Percentiles rank a stretch among this genome's conserved stretches.
Evolutionary conservation across 1,139 yeast species (phyloP).

Genomic region (Suhomyces kunorum): DNA sequence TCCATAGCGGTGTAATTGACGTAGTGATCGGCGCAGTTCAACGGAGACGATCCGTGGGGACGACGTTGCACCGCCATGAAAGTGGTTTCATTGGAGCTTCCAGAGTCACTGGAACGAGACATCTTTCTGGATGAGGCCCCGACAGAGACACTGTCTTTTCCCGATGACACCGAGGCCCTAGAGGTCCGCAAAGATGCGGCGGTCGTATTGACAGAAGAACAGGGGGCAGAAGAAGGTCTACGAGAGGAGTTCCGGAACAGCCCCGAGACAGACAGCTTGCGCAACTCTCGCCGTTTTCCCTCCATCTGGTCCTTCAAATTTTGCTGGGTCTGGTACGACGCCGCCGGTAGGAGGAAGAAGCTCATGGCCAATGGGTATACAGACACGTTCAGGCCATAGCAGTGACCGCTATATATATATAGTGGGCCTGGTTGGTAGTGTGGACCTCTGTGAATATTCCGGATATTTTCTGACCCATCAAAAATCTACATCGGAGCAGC

Average conservation of each 20-base stretch:
- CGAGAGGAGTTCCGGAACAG: slow-evolving; percentile 9
- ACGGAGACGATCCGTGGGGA: slow-evolving; percentile 1
- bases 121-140: slow-evolving; percentile 5
- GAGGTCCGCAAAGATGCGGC: slow-evolving; percentile 6
- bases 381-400: no score
- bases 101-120: slow-evolving; percentile 11
- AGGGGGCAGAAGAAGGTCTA: slow-evolving; percentile 6
- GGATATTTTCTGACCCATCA: slow-evolving; percentile 3
- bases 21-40: background rate
- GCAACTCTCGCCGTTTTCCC: slow-evolving; percentile 14
- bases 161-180: slow-evolving; percentile 9
- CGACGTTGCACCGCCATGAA: slow-evolving; percentile 1
- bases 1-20: background rate
- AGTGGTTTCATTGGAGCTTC: slow-evolving; percentile 9
- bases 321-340: slow-evolving; percentile 23
- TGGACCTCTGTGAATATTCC: background rate
- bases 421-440: background rate
- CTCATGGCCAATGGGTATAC: slow-evolving; percentile 16
- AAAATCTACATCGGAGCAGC: slow-evolving; percentile 6
- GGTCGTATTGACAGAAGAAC: no score
- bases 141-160: slow-evolving; percentile 8
- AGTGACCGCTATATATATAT: slow-evolving; percentile 1
- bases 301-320: slow-evolving; percentile 20
- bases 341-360: slow-evolving; percentile 20
- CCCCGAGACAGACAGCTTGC: slow-evolving; percentile 3